These are phyloP conservation scores for Fragosphaeria purpurea DNA, from an alignment of 2,329 filamentous ascomycete genomes.

Conservation along the genomic window DNA sequence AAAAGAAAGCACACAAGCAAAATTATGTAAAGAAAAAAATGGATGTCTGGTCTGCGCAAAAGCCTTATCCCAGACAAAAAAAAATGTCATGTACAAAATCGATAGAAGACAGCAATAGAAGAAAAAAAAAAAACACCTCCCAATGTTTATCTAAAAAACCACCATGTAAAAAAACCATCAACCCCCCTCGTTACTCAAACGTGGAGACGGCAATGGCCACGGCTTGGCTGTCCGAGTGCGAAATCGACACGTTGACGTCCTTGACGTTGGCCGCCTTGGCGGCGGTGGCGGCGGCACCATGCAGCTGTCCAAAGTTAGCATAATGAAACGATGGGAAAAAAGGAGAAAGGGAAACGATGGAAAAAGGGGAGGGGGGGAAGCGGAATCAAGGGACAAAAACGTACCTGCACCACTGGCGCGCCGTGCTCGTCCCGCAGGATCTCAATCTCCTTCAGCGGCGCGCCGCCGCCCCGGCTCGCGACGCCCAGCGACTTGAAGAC, in stretches of 20 bases:
- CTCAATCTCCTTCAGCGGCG: conserved; percentile 89
- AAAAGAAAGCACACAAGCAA: too few species aligned
- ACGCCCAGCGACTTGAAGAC: conserved; percentile 97
- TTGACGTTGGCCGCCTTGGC: conserved; percentile 84
- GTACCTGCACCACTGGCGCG: conserved; percentile 75
- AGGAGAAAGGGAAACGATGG: too few species aligned
- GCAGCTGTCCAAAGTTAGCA: conserved; percentile 53
- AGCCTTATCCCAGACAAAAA: too few species aligned
- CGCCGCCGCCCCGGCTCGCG: conserved; percentile 75
- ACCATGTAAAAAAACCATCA: background rate
- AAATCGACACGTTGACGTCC: conserved; percentile 85
- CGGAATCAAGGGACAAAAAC: conserved; percentile 20
- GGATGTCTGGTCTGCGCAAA: too few species aligned
- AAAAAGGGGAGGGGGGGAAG: background rate
- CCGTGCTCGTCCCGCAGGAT: conserved; percentile 73
- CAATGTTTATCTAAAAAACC: background rate
- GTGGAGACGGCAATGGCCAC: conserved; percentile 86
- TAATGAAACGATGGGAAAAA: too few species aligned
- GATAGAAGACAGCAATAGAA: background rate
- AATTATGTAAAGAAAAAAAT: too few species aligned
- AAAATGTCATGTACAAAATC: background rate
- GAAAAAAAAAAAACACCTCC: background rate
- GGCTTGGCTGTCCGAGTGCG: conserved; percentile 87
- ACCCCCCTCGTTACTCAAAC: conserved; percentile 39
- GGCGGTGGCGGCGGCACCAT: conserved; percentile 71